Conservation (phyloP, 805 yeast genomes). For the Yarrowia divulgata region DNA sequence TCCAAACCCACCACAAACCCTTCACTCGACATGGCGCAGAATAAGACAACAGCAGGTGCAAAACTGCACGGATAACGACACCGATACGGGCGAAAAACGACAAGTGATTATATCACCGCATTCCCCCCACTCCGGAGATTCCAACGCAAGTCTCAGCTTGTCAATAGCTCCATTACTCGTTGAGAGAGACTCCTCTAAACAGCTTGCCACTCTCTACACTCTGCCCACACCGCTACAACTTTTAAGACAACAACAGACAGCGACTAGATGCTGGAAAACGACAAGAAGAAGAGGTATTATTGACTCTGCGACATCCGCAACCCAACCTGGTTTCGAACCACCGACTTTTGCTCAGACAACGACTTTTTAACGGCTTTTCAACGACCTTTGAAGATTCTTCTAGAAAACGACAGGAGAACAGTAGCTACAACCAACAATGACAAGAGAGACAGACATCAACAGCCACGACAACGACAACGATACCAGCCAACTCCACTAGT, state of each 20-base stretch:
- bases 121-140: not conserved
- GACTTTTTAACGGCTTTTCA: not conserved
- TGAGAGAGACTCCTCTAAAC: not conserved
- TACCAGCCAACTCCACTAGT: too few relatives aligned
- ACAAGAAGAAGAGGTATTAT: not conserved
- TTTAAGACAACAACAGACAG: not conserved
- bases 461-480: too few relatives aligned
- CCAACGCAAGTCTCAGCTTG: not conserved
- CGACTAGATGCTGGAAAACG: not conserved
- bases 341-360: not conserved
- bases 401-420: not conserved
- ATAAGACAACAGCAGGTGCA: not conserved
- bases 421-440: not conserved
- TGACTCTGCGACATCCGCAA: not conserved
- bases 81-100: too few relatives aligned
- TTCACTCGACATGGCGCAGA: not conserved
- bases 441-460: too few relatives aligned
- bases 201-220: not conserved
- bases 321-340: conserved; percentile 2
- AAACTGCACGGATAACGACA: not conserved
- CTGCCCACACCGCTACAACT: not conserved
- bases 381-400: not conserved
- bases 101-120: not conserved
- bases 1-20: too few relatives aligned
- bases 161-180: not conserved